Conservation (phyloP, 2,329 filamentous ascomycete species). For the Colletotrichum sp. region DNA sequence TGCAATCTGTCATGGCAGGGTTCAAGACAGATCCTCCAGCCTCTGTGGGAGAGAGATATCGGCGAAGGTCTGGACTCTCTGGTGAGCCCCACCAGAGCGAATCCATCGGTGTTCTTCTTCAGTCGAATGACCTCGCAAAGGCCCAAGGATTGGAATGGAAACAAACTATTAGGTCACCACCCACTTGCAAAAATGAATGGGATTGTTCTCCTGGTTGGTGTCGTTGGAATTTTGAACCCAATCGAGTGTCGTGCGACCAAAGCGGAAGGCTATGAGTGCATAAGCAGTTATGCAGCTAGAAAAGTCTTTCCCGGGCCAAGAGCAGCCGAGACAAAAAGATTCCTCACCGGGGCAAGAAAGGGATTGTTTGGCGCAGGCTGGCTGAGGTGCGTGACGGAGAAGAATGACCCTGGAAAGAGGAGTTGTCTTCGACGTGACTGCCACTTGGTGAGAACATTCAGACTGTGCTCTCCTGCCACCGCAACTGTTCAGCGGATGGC, state of each 20-base stretch:
- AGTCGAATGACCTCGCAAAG: background rate
- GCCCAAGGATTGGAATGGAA: background rate
- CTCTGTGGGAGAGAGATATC: background rate
- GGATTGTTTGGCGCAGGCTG: slow-evolving; percentile 2
- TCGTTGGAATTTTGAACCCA: background rate
- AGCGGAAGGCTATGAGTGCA: background rate
- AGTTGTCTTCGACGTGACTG: background rate
- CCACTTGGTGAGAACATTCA: background rate
- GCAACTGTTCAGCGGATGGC: background rate
- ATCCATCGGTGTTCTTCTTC: background rate
- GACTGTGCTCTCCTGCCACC: background rate
- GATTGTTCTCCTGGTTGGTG: background rate
- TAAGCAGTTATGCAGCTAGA: background rate
- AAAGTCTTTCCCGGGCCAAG: background rate
- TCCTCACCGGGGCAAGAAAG: slow-evolving; percentile 15
- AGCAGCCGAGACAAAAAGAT: background rate
- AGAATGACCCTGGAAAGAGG: background rate
- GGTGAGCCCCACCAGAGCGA: background rate
- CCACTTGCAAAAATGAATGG: background rate
- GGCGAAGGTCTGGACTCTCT: background rate
- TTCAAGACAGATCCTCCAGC: background rate
- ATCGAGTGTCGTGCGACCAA: background rate
- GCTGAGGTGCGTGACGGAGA: background rate
- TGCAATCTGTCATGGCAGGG: slow-evolving; percentile 2
- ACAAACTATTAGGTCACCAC: background rate